phyloP scores from a whole-genome alignment of 2,329 filamentous ascomycete species.

The Calcarisporium arbuscula region DNA sequence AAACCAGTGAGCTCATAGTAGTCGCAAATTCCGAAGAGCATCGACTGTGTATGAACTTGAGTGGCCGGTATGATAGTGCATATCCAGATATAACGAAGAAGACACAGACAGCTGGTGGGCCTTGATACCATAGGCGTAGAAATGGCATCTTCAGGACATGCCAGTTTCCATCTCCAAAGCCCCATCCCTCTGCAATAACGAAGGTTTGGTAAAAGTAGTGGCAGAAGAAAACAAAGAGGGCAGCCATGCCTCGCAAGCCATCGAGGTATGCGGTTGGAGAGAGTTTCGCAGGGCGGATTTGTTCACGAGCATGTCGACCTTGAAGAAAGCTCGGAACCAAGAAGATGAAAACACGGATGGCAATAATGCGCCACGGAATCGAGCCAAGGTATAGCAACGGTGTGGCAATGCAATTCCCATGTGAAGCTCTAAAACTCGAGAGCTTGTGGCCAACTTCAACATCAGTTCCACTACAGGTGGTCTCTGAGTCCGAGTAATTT shows the following conservation, averaged over 20 bases:
- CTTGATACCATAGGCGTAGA: conserved; percentile 47
- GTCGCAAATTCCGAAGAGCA: conserved; percentile 31
- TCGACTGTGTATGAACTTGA: conserved; percentile 38
- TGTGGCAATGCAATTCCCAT: conserved; percentile 19
- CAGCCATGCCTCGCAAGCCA: conserved; percentile 50
- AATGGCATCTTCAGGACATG: conserved; percentile 46
- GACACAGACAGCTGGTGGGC: conserved; percentile 50
- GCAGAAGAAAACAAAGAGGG: conserved; percentile 50
- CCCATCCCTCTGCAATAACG: conserved; percentile 44
- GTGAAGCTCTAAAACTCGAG: conserved; percentile 7
- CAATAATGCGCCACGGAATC: conserved; percentile 29
- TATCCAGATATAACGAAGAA: conserved; percentile 60
- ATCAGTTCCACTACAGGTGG: conserved; percentile 32
- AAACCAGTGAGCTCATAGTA: conserved; percentile 43
- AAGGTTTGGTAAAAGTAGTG: conserved; percentile 50
- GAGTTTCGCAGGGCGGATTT: conserved; percentile 33
- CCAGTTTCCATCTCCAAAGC: conserved; percentile 36
- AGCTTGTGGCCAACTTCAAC: conserved; percentile 26
- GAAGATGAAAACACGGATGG: conserved; percentile 35
- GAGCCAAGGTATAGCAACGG: conserved; percentile 22
- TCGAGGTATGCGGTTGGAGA: conserved; percentile 51
- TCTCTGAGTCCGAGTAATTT: conserved; percentile 36
- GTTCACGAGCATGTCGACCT: conserved; percentile 33
- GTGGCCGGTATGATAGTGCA: conserved; percentile 47
- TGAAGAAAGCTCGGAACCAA: conserved; percentile 49